Percentiles rank a stretch among this genome's conserved stretches.
Evolutionary conservation across 2,329 filamentous ascomycete species (phyloP).

Genomic region (Ilyonectria sp.): DNA sequence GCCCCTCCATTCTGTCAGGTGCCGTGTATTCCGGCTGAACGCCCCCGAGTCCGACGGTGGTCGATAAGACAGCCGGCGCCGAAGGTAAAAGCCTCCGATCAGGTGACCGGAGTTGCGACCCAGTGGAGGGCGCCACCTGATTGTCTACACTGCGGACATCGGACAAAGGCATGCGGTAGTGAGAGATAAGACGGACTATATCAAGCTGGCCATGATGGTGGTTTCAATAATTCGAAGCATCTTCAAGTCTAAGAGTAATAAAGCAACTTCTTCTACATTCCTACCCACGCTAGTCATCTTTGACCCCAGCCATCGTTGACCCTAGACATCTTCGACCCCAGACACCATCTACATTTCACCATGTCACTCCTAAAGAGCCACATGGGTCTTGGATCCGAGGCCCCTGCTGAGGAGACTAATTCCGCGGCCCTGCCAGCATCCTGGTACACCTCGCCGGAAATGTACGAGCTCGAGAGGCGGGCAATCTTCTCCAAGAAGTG

Average conservation of each 20-base stretch:
- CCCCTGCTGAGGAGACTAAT: constrained; percentile 41
- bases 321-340: too few relatives aligned
- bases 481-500: constrained; percentile 72
- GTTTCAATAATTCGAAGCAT: background rate
- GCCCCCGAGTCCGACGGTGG: background rate
- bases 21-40: background rate
- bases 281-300: too few relatives aligned
- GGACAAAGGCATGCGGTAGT: background rate
- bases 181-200: background rate
- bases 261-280: too few relatives aligned
- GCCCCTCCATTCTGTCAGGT: background rate
- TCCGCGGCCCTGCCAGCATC: constrained; percentile 60
- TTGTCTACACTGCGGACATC: background rate
- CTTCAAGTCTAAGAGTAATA: background rate
- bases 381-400: constrained; percentile 51
- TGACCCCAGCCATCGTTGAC: too few relatives aligned
- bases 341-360: constrained; percentile 4
- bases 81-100: background rate
- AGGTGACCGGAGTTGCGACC: background rate
- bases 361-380: too few relatives aligned
- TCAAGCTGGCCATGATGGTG: background rate
- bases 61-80: background rate
- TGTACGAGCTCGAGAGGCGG: constrained; percentile 71
- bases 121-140: background rate
- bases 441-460: constrained; percentile 67